Evolutionary conservation across 2,329 filamentous ascomycete species (phyloP), one percentile per base, ranked within the genome.

Genomic region (Epichloe coenophiala): DNA sequence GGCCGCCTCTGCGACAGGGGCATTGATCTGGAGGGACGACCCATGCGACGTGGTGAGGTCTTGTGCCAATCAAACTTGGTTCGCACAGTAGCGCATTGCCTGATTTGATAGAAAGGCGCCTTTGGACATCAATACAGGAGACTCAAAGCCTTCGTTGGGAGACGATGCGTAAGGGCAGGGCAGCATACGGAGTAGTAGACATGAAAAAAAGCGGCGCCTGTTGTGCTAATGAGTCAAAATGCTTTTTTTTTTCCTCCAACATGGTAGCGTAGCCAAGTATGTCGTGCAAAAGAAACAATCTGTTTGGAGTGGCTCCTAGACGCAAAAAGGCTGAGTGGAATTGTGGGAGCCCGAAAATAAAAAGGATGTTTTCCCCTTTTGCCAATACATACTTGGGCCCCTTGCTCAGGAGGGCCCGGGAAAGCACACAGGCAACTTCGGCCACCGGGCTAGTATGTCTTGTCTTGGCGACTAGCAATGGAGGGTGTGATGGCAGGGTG

Each of bases 61-160:
- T 48, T 39, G 49, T 44, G 37, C 56, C 57, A 59, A 59, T 59
- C 56, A 54, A 38, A 35, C 13, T 40, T 27, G 23, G 23, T 17
- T 21, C 7, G 39, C 13, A 21, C 37, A 46, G 42, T 41, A 52
- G 47, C 43, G 51, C 47, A 43, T 40, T 48, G 46, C 50, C 43
- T 47, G 51, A 57, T 59, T 57, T 54, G 54, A 57, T 49, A 47
- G 48, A 51, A 45, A 42, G 45, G 39, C 48, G 53, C 45, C 45
- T 54, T 59, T 59, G 57, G 57, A 59, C 57, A 59, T 56, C 56
- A 59, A 58, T 54, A 58, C 57, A 58, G 55, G 52, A 52, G 47
- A 48, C 40, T 47, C 41, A 23, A 51, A 37, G 48, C 48, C 49
- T 47, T 47, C 48, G 53, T 57, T 58, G 56, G 57, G 57, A 56